phyloP scores from a whole-genome alignment of 306 rosid genomes.

The Sindora glabra region DNA sequence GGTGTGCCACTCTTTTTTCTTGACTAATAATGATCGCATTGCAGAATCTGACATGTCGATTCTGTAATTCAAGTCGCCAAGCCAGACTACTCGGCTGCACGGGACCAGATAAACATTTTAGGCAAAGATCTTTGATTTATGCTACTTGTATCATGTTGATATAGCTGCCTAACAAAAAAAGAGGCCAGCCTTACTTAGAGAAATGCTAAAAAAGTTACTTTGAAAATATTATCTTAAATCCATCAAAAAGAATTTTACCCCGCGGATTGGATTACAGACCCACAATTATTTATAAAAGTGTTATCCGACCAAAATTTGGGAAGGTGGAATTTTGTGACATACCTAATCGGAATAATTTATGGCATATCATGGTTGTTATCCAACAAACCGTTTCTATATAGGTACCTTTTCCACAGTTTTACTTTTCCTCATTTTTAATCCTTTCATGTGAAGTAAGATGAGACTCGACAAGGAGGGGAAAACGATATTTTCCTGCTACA shows the following conservation, averaged over 20 bases:
- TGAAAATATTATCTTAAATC: not conserved
- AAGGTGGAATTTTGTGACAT: not conserved
- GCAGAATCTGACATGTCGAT: conserved; percentile 49
- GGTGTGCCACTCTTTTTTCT: conserved; percentile 46
- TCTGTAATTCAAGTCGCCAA: conserved; percentile 85
- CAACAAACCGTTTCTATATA: not conserved
- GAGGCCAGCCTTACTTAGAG: not conserved
- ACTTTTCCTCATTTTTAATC: not conserved
- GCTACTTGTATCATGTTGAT: not conserved
- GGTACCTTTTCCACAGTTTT: not conserved
- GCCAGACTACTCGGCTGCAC: conserved; percentile 68
- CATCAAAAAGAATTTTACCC: not conserved
- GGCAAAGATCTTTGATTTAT: not conserved
- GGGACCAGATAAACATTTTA: conserved; percentile 2
- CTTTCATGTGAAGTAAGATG: not conserved
- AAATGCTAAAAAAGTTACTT: not conserved
- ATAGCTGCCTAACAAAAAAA: not conserved
- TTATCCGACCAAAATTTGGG: not conserved
- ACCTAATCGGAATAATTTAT: not conserved
- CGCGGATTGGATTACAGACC: not conserved
- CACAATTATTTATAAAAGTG: not conserved
- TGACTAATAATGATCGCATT: conserved; percentile 44
- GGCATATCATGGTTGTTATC: not conserved
- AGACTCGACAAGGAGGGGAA: not conserved
- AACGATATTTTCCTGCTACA: not conserved